These are phyloP conservation scores for Thermothielavioides terrestris DNA, from an alignment of 495 filamentous ascomycete genomes.

Conservation along the genomic window DNA sequence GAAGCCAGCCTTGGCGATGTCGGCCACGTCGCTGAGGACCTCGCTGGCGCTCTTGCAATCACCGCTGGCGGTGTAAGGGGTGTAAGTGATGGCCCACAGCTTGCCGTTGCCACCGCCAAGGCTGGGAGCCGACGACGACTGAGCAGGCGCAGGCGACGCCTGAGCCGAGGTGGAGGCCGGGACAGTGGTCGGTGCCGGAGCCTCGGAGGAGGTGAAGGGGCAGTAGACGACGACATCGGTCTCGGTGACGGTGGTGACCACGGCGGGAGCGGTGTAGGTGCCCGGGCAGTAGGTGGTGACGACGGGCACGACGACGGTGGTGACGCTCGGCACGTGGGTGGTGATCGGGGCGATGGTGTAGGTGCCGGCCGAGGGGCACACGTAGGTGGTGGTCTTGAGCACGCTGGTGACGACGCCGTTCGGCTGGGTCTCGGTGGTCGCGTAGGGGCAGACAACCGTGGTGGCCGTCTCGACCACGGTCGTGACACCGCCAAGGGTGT, in stretches of 20 bases:
- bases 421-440: conserved; percentile 54
- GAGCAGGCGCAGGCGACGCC: conserved; percentile 5
- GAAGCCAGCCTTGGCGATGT: conserved; percentile 69
- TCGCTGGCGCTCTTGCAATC: conserved; percentile 57
- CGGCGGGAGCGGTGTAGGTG: conserved; percentile 63
- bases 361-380: conserved; percentile 69
- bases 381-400: conserved; percentile 63
- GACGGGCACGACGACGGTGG: conserved; percentile 57
- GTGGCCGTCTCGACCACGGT: conserved; percentile 63
- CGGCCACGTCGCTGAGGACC: conserved; percentile 56
- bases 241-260: conserved; percentile 58
- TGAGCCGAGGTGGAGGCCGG: conserved; percentile 12
- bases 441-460: conserved; percentile 65
- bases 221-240: conserved; percentile 63
- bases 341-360: conserved; percentile 72
- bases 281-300: conserved; percentile 58
- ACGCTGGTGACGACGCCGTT: conserved; percentile 60
- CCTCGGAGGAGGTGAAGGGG: conserved; percentile 46
- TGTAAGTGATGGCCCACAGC: conserved; percentile 89
- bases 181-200: conserved; percentile 17
- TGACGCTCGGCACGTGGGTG: conserved; percentile 46
- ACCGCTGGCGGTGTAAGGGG: conserved; percentile 58
- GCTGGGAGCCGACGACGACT: conserved; percentile 3
- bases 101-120: conserved; percentile 42
- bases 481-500: conserved; percentile 70